Evolutionary conservation across 2,329 filamentous ascomycete species (phyloP).

Genomic region (Aspergillus tubingensis): DNA sequence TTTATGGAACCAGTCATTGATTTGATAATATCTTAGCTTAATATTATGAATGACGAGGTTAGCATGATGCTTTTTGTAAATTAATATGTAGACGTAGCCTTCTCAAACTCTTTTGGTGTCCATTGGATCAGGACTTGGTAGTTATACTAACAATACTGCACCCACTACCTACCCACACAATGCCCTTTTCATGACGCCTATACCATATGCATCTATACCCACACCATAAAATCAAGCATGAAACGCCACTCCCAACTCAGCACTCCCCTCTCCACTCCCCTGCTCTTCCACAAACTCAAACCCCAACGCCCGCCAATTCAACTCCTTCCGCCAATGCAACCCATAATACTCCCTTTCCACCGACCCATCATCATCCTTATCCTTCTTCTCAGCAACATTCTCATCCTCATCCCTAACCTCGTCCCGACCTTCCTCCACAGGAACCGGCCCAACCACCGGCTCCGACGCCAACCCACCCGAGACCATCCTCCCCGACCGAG

Average conservation of each 20-base stretch:
- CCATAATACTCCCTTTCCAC: slow-evolving; percentile 52
- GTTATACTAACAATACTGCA: neutral
- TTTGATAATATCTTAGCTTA: neutral
- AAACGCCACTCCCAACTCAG: slow-evolving; percentile 20
- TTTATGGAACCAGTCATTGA: neutral
- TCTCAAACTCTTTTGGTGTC: too few species aligned
- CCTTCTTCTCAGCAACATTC: slow-evolving; percentile 32
- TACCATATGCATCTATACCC: neutral
- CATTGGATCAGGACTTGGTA: too few species aligned
- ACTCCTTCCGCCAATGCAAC: slow-evolving; percentile 63
- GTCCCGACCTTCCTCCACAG: slow-evolving; percentile 12
- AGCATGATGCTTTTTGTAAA: neutral
- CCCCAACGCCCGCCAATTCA: slow-evolving; percentile 53
- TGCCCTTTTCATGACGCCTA: neutral
- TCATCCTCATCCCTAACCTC: slow-evolving; percentile 6
- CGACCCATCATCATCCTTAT: neutral
- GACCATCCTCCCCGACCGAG: slow-evolving; percentile 64
- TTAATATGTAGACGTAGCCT: neutral
- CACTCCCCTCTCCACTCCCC: neutral
- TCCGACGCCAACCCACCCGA: slow-evolving; percentile 85
- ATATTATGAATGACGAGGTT: neutral
- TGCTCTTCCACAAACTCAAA: slow-evolving; percentile 47
- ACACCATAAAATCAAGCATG: slow-evolving; percentile 20
- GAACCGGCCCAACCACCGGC: slow-evolving; percentile 29
- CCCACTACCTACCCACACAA: neutral